Conservation (phyloP, 2,329 filamentous ascomycete species). For the Chalaropsis thielavioides region DNA sequence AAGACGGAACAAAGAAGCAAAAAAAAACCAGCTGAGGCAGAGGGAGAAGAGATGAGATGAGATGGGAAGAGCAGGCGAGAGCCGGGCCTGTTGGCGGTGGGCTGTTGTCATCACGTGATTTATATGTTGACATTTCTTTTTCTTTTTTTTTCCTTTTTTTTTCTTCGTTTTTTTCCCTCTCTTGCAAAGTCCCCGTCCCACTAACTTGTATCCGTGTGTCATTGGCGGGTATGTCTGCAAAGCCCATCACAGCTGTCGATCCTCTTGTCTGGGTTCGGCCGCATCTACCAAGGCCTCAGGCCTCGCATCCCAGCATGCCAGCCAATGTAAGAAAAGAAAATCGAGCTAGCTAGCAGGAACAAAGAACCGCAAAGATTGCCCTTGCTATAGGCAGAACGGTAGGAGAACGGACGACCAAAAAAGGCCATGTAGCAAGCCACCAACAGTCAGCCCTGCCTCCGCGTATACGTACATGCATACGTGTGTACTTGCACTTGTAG, state of each 20-base stretch:
- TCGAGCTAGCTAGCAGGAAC: neutral
- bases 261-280: neutral
- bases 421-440: neutral
- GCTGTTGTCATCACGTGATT: no score
- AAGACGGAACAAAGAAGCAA: neutral
- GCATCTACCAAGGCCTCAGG: neutral
- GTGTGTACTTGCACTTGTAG: no score
- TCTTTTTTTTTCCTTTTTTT: no score
- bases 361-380: neutral
- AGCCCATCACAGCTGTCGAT: neutral
- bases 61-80: no score
- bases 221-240: neutral
- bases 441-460: neutral
- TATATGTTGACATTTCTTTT: no score
- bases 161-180: no score
- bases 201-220: neutral
- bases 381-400: neutral
- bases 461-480: neutral
- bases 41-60: neutral
- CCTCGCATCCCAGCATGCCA: neutral
- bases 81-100: no score
- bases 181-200: neutral
- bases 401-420: slow-evolving; percentile 1
- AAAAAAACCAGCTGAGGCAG: no score
- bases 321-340: neutral